A percentile compares a stretch with the other conserved stretches of the same genome.
These are phyloP conservation scores for Arachnomyces sp. DNA, from an alignment of 2,329 filamentous ascomycete species.

Conservation along the genomic window DNA sequence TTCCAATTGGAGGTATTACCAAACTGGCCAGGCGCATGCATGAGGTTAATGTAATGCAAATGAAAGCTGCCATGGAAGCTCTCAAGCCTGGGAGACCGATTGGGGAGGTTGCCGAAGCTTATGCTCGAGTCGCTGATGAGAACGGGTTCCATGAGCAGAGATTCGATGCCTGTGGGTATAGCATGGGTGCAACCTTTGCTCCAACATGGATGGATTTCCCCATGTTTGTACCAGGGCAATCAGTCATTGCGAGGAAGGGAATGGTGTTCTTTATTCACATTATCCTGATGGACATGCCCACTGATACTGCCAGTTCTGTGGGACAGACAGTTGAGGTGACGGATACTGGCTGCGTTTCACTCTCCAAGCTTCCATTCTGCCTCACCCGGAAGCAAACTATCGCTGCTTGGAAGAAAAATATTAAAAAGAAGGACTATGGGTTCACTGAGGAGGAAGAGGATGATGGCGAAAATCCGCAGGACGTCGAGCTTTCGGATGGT, in stretches of 20 bases:
- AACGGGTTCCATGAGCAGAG: constrained; percentile 24
- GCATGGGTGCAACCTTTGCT: constrained; percentile 23
- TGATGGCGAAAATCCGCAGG: constrained; percentile 26
- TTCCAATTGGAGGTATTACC: constrained; percentile 22
- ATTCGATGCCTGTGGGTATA: constrained; percentile 24
- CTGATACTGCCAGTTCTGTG: constrained; percentile 28
- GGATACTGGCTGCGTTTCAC: constrained; percentile 21
- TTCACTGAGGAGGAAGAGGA: constrained; percentile 24
- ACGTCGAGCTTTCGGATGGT: constrained; percentile 26
- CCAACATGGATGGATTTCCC: constrained; percentile 16
- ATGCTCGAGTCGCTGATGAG: constrained; percentile 24
- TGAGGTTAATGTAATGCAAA: constrained; percentile 21
- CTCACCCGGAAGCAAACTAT: constrained; percentile 26
- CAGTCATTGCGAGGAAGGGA: constrained; percentile 16
- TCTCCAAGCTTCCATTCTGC: constrained; percentile 27
- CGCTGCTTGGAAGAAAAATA: constrained; percentile 28
- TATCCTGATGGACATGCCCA: constrained; percentile 28
- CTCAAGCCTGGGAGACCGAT: constrained; percentile 21
- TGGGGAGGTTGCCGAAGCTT: constrained; percentile 21
- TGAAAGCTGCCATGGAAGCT: constrained; percentile 20
- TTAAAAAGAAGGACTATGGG: constrained; percentile 26
- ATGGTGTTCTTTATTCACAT: constrained; percentile 32
- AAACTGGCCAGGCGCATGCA: constrained; percentile 22
- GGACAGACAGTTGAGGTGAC: constrained; percentile 26
- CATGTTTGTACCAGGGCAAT: constrained; percentile 14